Evolutionary conservation across 768 basidiomycete species (phyloP), one percentile per base, ranked within the genome.

Genomic region (Lactarius evosmus): DNA sequence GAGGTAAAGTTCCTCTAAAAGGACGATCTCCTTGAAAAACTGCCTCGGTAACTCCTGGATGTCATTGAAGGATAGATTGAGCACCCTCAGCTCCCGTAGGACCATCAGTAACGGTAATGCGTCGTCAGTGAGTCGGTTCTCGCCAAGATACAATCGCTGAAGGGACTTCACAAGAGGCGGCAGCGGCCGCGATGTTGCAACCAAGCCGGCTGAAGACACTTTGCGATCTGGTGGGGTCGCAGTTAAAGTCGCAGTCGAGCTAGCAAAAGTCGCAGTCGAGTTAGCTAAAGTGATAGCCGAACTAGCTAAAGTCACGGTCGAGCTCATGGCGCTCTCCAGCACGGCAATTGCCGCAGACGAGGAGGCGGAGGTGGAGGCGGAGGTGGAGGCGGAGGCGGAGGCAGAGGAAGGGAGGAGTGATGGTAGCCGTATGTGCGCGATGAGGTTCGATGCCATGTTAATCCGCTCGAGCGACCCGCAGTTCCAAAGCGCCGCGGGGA

Each of bases 21-120:
- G 75, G 22, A 78, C 77, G 68, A 93, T 80, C 65, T 86, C 86
- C 66, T 82, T 79, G 70, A 98, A 85, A 70, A 93, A 95, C 33
- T 80, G 77, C 0, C 83, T 75, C 0, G 96, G 95, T 50, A 98
- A 81, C 70, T 95, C 92, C 74, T 89, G 88, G 50, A 99, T 89
- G 60, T 93, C 86, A 74, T 99, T 99, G 79, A 97, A 98, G 30
- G 91, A 93, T 22, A 98, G 79, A 69, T 98, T 98, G 62, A 99
- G 83, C 2, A 93, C 85, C 2, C 78, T 80, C 12, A 99, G 82
- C 67, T 90, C 86, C 63, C 84, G 83, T 69, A 98, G 80, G 44
- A 91, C 78, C 70, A 86, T 88, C 32, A 98, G 75, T 0, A 86
- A 83, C 22, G 84, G 85, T 32, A 97, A 81, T 11, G 83, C 81